phyloP scores from a whole-genome alignment of 1,284 basidiomycete species.

The Cryptococcus hybrid region DNA sequence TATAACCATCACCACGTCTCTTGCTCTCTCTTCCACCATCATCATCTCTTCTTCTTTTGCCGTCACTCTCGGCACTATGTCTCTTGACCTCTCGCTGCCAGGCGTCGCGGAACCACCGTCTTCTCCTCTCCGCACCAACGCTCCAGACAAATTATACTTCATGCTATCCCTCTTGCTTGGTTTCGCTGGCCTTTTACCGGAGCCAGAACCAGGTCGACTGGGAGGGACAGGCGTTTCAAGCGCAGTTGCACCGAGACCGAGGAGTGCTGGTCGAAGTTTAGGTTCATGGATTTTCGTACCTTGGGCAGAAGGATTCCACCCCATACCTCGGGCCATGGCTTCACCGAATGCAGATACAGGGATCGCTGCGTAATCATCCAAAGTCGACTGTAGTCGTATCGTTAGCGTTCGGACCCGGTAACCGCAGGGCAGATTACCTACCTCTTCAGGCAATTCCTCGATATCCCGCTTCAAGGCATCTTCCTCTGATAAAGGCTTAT shows the following conservation, averaged over 20 bases:
- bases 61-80: constrained; percentile 13
- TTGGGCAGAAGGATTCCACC: constrained; percentile 64
- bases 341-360: constrained; percentile 92
- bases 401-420: not conserved
- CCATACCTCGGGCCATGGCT: constrained; percentile 93
- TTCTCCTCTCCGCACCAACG: constrained; percentile 29
- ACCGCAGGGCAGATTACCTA: constrained; percentile 14
- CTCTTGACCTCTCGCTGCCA: constrained; percentile 6
- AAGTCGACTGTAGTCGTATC: constrained; percentile 54
- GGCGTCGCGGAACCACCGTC: constrained; percentile 5
- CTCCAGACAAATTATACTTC: constrained; percentile 40
- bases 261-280: constrained; percentile 69
- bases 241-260: constrained; percentile 87
- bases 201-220: constrained; percentile 15
- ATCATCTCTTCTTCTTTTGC: constrained; percentile 19
- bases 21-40: constrained; percentile 11
- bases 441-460: constrained; percentile 66
- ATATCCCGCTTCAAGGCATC: constrained; percentile 81
- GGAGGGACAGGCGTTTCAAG: constrained; percentile 31
- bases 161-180: constrained; percentile 31
- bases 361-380: constrained; percentile 85
- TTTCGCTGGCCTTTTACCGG: constrained; percentile 26
- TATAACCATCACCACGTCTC: constrained; percentile 15
- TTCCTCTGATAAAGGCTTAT: constrained; percentile 55
- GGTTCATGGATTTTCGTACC: constrained; percentile 78